Evolutionary conservation across 2,329 filamentous ascomycete genomes (phyloP), one percentile per base, ranked within the genome.

Genomic region (Cladophialophora exuberans): DNA sequence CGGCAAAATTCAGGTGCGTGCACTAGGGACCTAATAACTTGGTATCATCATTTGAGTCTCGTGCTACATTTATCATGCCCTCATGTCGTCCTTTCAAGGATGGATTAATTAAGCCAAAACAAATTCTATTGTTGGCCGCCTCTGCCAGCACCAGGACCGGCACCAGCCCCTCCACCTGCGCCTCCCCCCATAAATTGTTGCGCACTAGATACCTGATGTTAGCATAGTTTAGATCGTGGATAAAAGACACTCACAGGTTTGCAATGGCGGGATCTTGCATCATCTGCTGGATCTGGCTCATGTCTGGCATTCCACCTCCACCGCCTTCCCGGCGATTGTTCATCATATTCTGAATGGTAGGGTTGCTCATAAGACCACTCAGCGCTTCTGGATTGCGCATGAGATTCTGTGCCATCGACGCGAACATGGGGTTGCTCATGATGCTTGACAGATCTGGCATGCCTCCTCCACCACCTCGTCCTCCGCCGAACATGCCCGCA

Each of bases 361-460:
- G 94, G 79, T 99, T 97, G 79, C 80, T 90, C 92, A 99, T 96
- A 55, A 99, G 75, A 72, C 91, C 94, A 70, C 80, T 83, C 84
- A 97, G 88, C 79, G 92, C 85, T 7, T 96, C 89, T 0, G 94
- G 94, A 76, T 99, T 97, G 76, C 85, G 90, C 94, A 97, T 97
- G 52, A 99, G 75, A 73, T 90, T 96, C 79, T 97, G 90, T 3
- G 94, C 94, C 91, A 97, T 97, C 76, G 83, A 89, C 46, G 91
- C 85, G 76, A 99, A 96, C 94, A 97, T 97, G 52, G 94, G 94
- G 78, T 97, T 99, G 79, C 80, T 91, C 91, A 97, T 96, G 72
- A 99, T 86, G 61, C 84, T 83, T 61, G 84, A 76, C 20, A 99
- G 79, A 72, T 97, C 93, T 10, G 92, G 91, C 88, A 96, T 94